phyloP scores from a whole-genome alignment of 345 rosid species.

The Citrus australasica region DNA sequence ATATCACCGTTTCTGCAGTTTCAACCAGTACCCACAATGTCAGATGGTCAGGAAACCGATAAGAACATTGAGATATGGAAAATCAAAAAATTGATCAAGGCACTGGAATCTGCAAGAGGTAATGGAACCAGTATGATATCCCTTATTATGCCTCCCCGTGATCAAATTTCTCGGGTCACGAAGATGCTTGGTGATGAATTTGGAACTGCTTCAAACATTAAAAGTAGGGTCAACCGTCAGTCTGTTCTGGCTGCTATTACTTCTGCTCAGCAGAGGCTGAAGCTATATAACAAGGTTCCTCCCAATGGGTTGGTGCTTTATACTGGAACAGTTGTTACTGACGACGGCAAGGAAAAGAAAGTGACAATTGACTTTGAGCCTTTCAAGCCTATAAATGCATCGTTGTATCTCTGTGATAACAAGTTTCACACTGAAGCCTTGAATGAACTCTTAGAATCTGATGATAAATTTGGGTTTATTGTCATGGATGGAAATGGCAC shows the following conservation, averaged over 20 bases:
- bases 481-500: constrained; percentile 97
- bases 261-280: constrained; percentile 91
- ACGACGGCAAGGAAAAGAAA: constrained; percentile 93
- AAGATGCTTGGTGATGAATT: constrained; percentile 97
- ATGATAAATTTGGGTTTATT: constrained; percentile 89
- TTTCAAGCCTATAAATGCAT: constrained; percentile 88
- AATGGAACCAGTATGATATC: constrained; percentile 98
- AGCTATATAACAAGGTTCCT: constrained; percentile 87
- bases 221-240: constrained; percentile 88
- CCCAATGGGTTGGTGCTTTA: constrained; percentile 89
- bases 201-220: constrained; percentile 93
- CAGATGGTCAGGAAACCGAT: constrained; percentile 61
- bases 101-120: constrained; percentile 85
- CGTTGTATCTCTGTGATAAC: constrained; percentile 83
- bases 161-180: constrained; percentile 85
- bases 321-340: constrained; percentile 77
- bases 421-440: constrained; percentile 87
- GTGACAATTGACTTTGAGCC: constrained; percentile 93
- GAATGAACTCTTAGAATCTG: constrained; percentile 83
- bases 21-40: constrained; percentile 24
- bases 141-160: constrained; percentile 95
- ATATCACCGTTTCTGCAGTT: constrained; percentile 11
- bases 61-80: constrained; percentile 96
- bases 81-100: constrained; percentile 86
- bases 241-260: constrained; percentile 91